Conservation (phyloP, 495 filamentous ascomycete species). For the Tetracladium setigerum region DNA sequence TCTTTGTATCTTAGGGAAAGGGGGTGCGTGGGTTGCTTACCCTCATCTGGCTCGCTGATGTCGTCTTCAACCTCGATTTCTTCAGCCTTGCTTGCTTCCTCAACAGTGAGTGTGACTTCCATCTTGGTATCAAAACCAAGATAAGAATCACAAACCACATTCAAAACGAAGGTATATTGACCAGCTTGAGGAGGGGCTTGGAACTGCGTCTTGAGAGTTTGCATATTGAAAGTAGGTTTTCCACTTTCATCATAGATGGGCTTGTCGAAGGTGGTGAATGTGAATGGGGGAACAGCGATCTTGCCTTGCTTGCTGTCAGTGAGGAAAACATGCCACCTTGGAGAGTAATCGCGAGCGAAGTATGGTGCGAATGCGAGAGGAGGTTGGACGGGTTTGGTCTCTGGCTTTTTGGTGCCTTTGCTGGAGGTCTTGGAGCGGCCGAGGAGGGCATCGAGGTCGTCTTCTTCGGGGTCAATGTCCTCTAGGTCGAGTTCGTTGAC, state of each 20-base stretch:
- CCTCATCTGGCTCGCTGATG: constrained; percentile 96
- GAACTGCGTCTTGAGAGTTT: constrained; percentile 96
- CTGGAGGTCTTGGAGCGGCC: constrained; percentile 65
- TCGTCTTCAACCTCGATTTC: constrained; percentile 80
- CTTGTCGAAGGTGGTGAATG: constrained; percentile 84
- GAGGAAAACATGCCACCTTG: constrained; percentile 88
- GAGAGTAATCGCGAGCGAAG: constrained; percentile 79
- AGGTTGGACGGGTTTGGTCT: constrained; percentile 58
- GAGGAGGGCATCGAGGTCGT: constrained; percentile 80
- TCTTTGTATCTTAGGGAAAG: not conserved
- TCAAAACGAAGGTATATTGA: constrained; percentile 86
- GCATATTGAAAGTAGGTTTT: constrained; percentile 81
- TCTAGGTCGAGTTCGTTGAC: constrained; percentile 73
- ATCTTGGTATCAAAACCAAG: constrained; percentile 84
- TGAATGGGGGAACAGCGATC: constrained; percentile 90
- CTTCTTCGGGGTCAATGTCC: constrained; percentile 88
- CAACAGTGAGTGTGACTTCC: constrained; percentile 83
- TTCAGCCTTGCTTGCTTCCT: constrained; percentile 78
- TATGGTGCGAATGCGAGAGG: constrained; percentile 86
- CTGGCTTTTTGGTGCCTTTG: constrained; percentile 36
- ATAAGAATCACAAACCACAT: constrained; percentile 88
- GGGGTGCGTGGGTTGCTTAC: constrained; percentile 39
- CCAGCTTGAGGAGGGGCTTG: constrained; percentile 89
- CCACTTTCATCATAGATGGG: constrained; percentile 64
- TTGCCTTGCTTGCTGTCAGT: constrained; percentile 89